Evolutionary conservation across 805 yeast genomes (phyloP), one percentile per base, ranked within the genome.

Genomic region (Starmera caribaea): DNA sequence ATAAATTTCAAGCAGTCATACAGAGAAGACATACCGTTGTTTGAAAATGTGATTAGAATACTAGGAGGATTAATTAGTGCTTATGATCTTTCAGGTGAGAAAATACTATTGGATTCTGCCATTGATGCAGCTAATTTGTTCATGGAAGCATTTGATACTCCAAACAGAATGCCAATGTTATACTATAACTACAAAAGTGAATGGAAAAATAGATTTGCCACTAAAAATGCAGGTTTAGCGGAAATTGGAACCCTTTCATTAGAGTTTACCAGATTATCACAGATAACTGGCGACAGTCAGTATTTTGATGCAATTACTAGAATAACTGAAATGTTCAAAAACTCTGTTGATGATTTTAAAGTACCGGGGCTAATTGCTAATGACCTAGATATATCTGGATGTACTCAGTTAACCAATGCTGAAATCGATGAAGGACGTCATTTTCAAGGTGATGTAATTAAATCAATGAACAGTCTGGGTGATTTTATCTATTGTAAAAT

Each of bases 91-190:
- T 65, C 76, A 0, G 38, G 50, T 1, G 61, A 61, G 2, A 41
- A 53, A 30, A 41, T 64, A 1, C 55, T 66, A 13, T 50, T 71
- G 8, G 46, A 45, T 1, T 62, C 66, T 43, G 74, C 78, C 1
- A 56, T 56, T 21, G 68, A 69, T 24, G 49, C 75, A 13, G 80
- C 69, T 1, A 69, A 71, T 37, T 59, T 74, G 39, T 52, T 74
- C 29, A 47, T 76, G 47, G 71, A 73, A 16, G 69, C 79, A 0
- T 76, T 74, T 47, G 81, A 76, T 45, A 74, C 81, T 0, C 79
- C 79, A 13, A 74, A 74, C 45, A 59, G 71, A 34, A 61, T 76
- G 59, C 82, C 82, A 3, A 41, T 70, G 9, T 47, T 71, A 16
- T 63, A 59, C 39, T 74, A 62, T 46, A 56, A 61, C 12, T 72